Evolutionary conservation across 1,139 yeast species (phyloP).

Genomic region (Pichia sp.): DNA sequence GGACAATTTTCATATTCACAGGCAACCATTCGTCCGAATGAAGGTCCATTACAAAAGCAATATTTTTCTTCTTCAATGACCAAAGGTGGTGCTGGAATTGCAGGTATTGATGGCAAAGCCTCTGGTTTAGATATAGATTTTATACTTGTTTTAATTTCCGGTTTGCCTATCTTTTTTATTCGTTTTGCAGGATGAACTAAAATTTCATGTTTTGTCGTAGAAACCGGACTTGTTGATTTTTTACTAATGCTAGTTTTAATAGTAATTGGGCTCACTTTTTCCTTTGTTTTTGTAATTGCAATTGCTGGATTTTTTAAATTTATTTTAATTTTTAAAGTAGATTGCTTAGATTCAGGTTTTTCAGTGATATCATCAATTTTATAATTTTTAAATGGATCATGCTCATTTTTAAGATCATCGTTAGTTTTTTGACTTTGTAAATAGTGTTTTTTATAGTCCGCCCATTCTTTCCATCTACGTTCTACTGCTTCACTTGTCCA

Average conservation of each 20-base stretch:
- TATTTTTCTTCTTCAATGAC: slow-evolving; percentile 28
- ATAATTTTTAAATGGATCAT: background rate
- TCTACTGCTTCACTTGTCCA: slow-evolving; percentile 20
- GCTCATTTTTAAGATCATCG: background rate
- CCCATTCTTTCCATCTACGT: slow-evolving; percentile 21
- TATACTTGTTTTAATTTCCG: too few species aligned
- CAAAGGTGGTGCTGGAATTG: background rate
- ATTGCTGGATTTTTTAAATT: slow-evolving; percentile 2
- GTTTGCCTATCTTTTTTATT: too few species aligned
- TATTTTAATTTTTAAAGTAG: slow-evolving; percentile 11
- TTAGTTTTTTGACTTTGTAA: background rate
- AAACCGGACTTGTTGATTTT: too few species aligned
- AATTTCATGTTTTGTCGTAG: too few species aligned
- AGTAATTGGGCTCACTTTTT: too few species aligned
- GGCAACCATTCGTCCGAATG: slow-evolving; percentile 75
- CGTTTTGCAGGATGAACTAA: too few species aligned
- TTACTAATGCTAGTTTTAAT: too few species aligned
- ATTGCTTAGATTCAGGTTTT: too few species aligned
- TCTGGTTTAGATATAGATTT: background rate
- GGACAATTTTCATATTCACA: slow-evolving; percentile 66
- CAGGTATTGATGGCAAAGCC: background rate
- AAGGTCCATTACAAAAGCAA: slow-evolving; percentile 63
- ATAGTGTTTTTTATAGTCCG: slow-evolving; percentile 18
- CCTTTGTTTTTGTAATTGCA: too few species aligned
- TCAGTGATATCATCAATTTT: slow-evolving; percentile 1